Base-by-base conservation (phyloP, 495 filamentous ascomycete genomes). In the Penicillium flavigenum region DNA sequence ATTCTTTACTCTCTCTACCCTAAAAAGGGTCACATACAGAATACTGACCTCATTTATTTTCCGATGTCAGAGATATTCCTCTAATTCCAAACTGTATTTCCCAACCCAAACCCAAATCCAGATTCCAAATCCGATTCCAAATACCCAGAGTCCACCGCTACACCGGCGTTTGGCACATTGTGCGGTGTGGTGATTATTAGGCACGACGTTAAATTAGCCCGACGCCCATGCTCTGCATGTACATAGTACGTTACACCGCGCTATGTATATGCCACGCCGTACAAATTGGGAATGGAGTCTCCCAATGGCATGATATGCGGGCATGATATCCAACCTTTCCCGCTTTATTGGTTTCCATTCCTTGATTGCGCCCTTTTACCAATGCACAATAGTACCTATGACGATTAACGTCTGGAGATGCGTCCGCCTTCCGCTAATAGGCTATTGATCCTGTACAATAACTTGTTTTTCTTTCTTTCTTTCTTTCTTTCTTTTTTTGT, bases 191-290 rank as follows among this genome's bases (percentile, higher is more conserved):
- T 26, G 53, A 16, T 26, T 10, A 16, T 14, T 16, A 48, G 16
- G 10, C 46, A 29, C 32, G 53, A 38, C 43, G 53, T 55, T 16
- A 12, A 47, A 19, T 27, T 47, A 47, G 34, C 8, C 27, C 39
- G 47, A 50, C 17, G 32, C 31, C 51, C 51, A 53, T 44, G 38
- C 36, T 24, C 38, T 44, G 39, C n/a, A 43, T 19, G 26, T n/a
- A 39, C 34, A 16, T 34, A 26, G 48, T 7, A 53, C 20, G 53
- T 55, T 47, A 55, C 53, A 55, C 53, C 4, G 17, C 53, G 44
- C 43, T 47, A 55, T 47, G 44, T 55, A 55, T 55, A 55, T 55
- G 44, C 53, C 53, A 55, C 31, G 53, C 53, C 22, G 44, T 17
- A 29, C 53, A 14, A 39, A 55, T 55, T 36, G 34, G 34, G 53